These are phyloP conservation scores for Saccharomyces hybrid DNA, from an alignment of 1,139 yeast genomes.

Conservation along the genomic window DNA sequence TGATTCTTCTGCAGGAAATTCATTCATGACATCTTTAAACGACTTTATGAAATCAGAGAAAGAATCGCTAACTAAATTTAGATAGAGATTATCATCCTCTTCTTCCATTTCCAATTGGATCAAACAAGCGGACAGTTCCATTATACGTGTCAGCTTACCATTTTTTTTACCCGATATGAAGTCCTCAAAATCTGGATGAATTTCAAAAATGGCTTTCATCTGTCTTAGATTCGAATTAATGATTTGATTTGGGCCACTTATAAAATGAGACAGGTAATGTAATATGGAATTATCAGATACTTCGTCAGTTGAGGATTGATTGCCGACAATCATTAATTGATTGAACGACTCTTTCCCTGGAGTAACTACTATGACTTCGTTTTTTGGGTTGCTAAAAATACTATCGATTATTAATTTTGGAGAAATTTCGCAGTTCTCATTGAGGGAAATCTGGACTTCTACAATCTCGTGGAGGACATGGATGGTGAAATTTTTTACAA, in stretches of 20 bases:
- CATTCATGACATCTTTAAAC: conserved; percentile 63
- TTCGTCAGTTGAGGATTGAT: conserved; percentile 7
- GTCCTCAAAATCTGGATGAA: conserved; percentile 66
- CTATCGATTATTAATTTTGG: background rate
- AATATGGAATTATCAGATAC: background rate
- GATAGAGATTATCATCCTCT: conserved; percentile 56
- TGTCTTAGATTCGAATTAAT: conserved; percentile 18
- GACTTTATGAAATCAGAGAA: conserved; percentile 46
- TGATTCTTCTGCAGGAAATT: conserved; percentile 74
- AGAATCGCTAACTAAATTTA: conserved; percentile 48
- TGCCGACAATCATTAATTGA: conserved; percentile 14
- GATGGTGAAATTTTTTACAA: conserved; percentile 23
- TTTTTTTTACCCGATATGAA: conserved; percentile 92
- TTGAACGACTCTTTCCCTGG: background rate
- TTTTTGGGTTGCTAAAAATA: background rate
- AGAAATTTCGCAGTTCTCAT: conserved; percentile 3
- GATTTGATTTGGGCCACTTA: conserved; percentile 2
- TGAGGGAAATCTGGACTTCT: conserved; percentile 19
- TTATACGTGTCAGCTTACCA: conserved; percentile 79
- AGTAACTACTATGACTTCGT: background rate
- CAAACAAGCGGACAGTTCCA: conserved; percentile 55
- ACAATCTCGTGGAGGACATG: conserved; percentile 24
- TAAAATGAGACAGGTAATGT: background rate
- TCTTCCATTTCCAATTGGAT: conserved; percentile 52
- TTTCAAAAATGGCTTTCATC: conserved; percentile 46